Base-by-base conservation (phyloP, 108 stramenopile species). In the Nitzschia inconspicua region DNA sequence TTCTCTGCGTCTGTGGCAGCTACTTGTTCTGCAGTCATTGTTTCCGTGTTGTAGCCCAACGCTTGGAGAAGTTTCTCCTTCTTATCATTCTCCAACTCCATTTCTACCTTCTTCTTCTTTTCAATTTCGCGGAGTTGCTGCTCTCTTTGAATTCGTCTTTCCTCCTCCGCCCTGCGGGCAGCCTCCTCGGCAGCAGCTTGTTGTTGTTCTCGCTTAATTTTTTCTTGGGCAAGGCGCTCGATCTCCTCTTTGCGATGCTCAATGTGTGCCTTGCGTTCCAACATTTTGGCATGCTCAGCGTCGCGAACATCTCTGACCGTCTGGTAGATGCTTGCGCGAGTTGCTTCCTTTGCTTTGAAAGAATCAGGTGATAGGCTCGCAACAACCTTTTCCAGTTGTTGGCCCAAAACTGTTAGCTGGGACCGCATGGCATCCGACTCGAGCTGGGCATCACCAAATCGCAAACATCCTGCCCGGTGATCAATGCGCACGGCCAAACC, bases 241-340 rank as follows among this genome's bases (percentile, higher is more conserved):
- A 89, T 74, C 50, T 94, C 92, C 77, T 97, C 95, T 78, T 96
- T 95, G 41, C 95, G 85, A 41, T 85, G 82, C 57, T 98, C 95
- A 55, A 97, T 91, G 55, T 88, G 68, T 13, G 76, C 66, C 77
- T 96, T 94, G 25, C 96, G 83, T 60, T 89, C 91, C 27, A 92
- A 75, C 22, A 76, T 69, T 36, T 54, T 60, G 27, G 66, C 71
- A 70, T 95, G 86, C 51, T 98, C 96, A 19, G 73, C 67, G 32
- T 74, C 82, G 16, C 94, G 62, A 30, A 55, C 61, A 24, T 77
- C 81, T 26, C 88, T 75, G 44, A 91, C 74, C 25, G 80, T 71
- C 19, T 64, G 44, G 71, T 93, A 95, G 31, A 93, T 37, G 2
- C 51, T 49, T 2, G 44, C 43, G 19, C 88, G 82, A 23, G 62